Evolutionary conservation across 139 green algal genomes (phyloP), one percentile per base, ranked within the genome.

Genomic region (Penium margaritaceum): DNA sequence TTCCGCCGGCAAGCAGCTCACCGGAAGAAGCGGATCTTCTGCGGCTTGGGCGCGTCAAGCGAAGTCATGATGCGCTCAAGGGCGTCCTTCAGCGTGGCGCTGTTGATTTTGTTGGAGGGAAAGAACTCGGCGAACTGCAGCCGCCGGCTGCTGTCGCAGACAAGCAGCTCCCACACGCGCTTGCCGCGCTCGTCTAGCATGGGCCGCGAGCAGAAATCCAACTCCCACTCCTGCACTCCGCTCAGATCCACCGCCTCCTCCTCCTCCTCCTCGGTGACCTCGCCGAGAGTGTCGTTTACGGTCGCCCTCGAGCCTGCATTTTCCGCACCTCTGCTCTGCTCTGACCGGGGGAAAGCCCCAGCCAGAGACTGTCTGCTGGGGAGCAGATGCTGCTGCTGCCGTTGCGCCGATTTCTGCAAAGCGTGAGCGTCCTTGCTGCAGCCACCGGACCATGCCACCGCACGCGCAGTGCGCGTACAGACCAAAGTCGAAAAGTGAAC

Each of bases 101-200:
- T 96, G 85, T 99, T 99, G 81, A 99, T 96, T 67, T 92, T 91
- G 83, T 91, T 97, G 85, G 96, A 98, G 9, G 94, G 90, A 73
- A 98, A 96, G 80, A 92, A 98, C 73, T 92, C 81, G 5, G 90
- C 84, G 71, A 95, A 91, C 80, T 95, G 82, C 36, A 96, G 96
- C 15, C 46, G 87, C 36, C 94, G 79, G 38, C 89, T 77, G 1
- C 89, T 75, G 74, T 92, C 85, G 76, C 87, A 95, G 3, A 99
- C 86, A 0, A 98, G 78, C 41, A 99, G 90, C 87, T 99, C 93
- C 94, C 94, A 98, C n/a, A 95, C 83, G 68, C 96, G 97, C 85
- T 99, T 99, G 47, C 90, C 90, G 1, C 93, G 81, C 64, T 95
- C 93, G 66, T 99, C 94, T 36, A 97, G 63, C 35, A 99, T 84